Base-by-base conservation (phyloP, 371 early-diverging fungal species). In the Mortierella sp. region DNA sequence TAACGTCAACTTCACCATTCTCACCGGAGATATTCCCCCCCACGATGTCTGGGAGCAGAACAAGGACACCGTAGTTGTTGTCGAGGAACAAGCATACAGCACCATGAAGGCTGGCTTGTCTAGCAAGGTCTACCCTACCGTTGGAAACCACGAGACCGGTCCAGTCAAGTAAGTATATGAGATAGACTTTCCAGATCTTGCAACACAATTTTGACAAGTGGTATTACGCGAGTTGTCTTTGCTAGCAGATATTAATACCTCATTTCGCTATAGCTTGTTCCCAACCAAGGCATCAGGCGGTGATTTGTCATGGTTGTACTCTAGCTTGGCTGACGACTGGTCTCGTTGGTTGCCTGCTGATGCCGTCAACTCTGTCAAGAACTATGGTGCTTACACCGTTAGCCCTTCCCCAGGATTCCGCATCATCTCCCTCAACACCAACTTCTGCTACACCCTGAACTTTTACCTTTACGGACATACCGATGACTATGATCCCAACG, bases 11-110 rank as follows among this genome's bases (percentile, higher is more conserved):
- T 90, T 91, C 73, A 83, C 86, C 54, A 86, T 91, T 20, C 67
- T 91, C 59, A 89, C 90, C 3, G 92, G 92, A 30, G 92, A 91
- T 66, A 69, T 91, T 11, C 92, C 92, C 28, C 90, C 92, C 10
- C 92, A 91, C 26, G 89, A 91, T 66, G 84, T 90, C 12, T 91
- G 92, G 92, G 66, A 77, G 22, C 75, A 84, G 67, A 72, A 67
- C 49, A 68, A 66, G 47, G 71, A 69, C 3, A 62, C 73, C 0
- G 88, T 88, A 43, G 65, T 69, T 12, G 45, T 30, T 14, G 66
- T 40, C 11, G 78, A 78, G 43, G 72, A 72, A 10, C 45, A 64
- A 20, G 77, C 77, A 16, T 77, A 68, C 68, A 64, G 28, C 52
- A 68, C 64, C n/a, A 64, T 76, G 67, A 16, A 73, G 24, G 54